A percentile compares a stretch with the other conserved stretches of the same genome.
Conservation (phyloP, 306 rosid genomes). For the Fagus crenata region DNA sequence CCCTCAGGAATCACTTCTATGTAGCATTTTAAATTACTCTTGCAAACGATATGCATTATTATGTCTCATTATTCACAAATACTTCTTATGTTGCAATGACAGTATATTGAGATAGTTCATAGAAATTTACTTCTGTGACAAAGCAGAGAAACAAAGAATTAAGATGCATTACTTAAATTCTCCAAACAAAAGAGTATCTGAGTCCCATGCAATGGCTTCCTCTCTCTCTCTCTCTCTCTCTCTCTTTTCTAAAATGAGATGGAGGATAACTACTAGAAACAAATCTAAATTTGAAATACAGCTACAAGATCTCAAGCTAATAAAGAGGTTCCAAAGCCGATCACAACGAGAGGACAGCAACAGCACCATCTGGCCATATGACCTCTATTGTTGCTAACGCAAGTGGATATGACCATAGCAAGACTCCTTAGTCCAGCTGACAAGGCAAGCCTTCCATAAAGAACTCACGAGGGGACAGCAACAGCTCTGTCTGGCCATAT, state of each 20-base stretch:
- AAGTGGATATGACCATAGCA: not conserved
- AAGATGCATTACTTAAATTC: not conserved
- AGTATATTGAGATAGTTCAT: not conserved
- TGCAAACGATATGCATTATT: not conserved
- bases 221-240: not conserved
- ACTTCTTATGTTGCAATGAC: not conserved
- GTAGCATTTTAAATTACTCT: not conserved
- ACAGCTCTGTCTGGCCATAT: not conserved
- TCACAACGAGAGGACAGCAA: not conserved
- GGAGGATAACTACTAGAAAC: too few relatives aligned
- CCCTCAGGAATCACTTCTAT: not conserved
- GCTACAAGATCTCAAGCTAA: not conserved
- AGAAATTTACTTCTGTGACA: not conserved
- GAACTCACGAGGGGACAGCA: not conserved
- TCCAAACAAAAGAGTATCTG: not conserved
- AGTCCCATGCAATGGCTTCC: constrained; percentile 1
- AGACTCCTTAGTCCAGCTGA: too few relatives aligned
- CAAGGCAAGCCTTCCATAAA: too few relatives aligned
- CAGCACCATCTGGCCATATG: not conserved
- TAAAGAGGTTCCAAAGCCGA: not conserved
- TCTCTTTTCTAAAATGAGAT: too few relatives aligned
- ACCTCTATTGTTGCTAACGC: not conserved
- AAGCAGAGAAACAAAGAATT: not conserved
- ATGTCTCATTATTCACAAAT: not conserved
- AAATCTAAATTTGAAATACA: too few relatives aligned